These are phyloP conservation scores for Penicillium sp. DNA, from an alignment of 2,329 filamentous ascomycete genomes.

Conservation along the genomic window DNA sequence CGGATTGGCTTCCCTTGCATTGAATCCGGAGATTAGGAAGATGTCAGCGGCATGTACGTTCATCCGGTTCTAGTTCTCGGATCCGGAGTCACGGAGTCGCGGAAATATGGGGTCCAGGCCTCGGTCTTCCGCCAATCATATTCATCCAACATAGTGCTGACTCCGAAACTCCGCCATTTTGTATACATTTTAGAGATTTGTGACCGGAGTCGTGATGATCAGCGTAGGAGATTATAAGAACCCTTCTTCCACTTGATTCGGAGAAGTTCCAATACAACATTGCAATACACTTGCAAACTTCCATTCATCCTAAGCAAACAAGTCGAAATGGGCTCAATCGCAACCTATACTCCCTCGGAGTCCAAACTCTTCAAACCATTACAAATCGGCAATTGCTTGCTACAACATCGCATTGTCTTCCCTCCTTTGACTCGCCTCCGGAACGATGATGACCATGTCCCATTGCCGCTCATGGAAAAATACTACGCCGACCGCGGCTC, in stretches of 20 bases:
- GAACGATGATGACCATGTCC: conserved; percentile 3
- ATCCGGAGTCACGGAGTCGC: not conserved
- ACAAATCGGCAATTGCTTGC: not conserved
- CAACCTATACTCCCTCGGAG: not conserved
- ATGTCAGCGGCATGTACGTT: too few species aligned
- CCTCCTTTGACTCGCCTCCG: conserved; percentile 1
- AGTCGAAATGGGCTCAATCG: conserved; percentile 1
- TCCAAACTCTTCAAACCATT: conserved; percentile 1
- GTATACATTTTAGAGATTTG: not conserved
- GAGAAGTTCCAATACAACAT: too few species aligned
- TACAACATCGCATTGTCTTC: not conserved
- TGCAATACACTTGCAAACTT: too few species aligned
- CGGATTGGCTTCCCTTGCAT: not conserved
- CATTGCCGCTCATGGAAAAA: conserved; percentile 5
- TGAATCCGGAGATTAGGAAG: too few species aligned
- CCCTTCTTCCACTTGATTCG: too few species aligned
- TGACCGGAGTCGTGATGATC: not conserved
- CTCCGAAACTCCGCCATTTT: conserved; percentile 4
- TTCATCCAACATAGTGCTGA: not conserved
- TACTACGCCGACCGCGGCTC: conserved; percentile 6
- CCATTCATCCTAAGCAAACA: not conserved
- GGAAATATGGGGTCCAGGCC: not conserved
- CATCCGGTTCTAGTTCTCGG: too few species aligned
- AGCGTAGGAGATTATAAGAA: not conserved
- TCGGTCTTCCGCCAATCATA: not conserved